These are phyloP conservation scores for Pyrus bretschneideri DNA, from an alignment of 306 rosid species.

Conservation along the genomic window DNA sequence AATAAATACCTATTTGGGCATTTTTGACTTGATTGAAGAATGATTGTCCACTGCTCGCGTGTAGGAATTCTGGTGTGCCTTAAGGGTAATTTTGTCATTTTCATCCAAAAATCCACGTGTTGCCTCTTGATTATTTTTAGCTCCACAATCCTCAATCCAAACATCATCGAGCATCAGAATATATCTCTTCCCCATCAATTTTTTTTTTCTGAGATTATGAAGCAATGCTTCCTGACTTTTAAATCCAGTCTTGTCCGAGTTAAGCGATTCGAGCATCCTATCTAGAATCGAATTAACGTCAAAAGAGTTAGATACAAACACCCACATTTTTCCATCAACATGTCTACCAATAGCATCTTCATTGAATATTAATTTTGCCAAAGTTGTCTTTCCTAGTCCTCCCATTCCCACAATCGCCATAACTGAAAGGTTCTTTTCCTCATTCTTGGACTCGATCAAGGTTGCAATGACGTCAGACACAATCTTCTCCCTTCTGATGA, in stretches of 20 bases:
- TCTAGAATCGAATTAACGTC: background rate
- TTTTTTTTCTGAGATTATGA: background rate
- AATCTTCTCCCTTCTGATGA: background rate
- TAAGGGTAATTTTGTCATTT: too few species aligned
- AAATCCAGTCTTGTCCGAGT: background rate
- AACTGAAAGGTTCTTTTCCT: background rate
- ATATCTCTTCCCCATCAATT: slow-evolving; percentile 5
- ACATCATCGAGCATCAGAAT: slow-evolving; percentile 24
- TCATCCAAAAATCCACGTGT: too few species aligned
- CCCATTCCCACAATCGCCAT: slow-evolving; percentile 18
- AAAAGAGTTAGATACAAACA: slow-evolving; percentile 14
- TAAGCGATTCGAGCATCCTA: background rate
- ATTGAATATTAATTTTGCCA: slow-evolving; percentile 7
- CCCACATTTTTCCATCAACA: slow-evolving; percentile 14
- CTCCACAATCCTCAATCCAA: slow-evolving; percentile 10
- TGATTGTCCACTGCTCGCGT: too few species aligned
- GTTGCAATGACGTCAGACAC: background rate
- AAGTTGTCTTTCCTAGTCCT: slow-evolving; percentile 19
- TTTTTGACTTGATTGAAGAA: too few species aligned
- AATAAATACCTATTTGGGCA: too few species aligned
- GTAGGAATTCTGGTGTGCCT: too few species aligned
- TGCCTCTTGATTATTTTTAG: too few species aligned
- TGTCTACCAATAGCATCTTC: background rate
- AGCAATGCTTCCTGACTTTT: background rate
- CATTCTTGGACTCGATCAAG: background rate